These are phyloP conservation scores for Aspergillus tubingensis DNA, from an alignment of 2,329 filamentous ascomycete genomes.

Conservation along the genomic window DNA sequence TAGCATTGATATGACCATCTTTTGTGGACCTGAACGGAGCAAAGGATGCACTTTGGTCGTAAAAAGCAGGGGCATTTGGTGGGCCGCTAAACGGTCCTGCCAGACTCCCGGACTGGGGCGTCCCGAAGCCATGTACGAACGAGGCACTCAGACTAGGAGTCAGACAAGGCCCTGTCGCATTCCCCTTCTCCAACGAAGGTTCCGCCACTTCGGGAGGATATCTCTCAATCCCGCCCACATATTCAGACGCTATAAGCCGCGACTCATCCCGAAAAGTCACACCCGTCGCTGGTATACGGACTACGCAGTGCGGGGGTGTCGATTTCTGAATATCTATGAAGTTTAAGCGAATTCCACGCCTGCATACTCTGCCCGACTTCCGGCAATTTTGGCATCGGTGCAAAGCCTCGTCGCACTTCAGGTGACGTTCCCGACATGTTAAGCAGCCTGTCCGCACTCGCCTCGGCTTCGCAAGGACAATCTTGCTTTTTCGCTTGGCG, in stretches of 20 bases:
- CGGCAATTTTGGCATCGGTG: slow-evolving; percentile 75
- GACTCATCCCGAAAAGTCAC: slow-evolving; percentile 88
- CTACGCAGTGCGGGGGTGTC: slow-evolving; percentile 62
- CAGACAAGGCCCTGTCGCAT: slow-evolving; percentile 13
- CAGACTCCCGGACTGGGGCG: slow-evolving; percentile 36
- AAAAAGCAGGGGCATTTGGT: slow-evolving; percentile 29
- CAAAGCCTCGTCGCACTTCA: slow-evolving; percentile 82
- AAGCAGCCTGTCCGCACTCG: slow-evolving; percentile 86
- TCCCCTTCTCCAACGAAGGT: slow-evolving; percentile 24
- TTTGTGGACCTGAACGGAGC: slow-evolving; percentile 39
- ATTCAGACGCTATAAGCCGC: slow-evolving; percentile 84
- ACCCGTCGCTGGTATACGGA: slow-evolving; percentile 65
- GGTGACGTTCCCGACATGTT: slow-evolving; percentile 83
- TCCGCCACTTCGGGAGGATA: slow-evolving; percentile 63
- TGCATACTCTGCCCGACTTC: slow-evolving; percentile 83
- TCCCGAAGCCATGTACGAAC: slow-evolving; percentile 51
- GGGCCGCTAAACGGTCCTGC: slow-evolving; percentile 32
- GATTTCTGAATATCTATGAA: slow-evolving; percentile 84
- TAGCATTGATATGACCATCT: slow-evolving; percentile 43
- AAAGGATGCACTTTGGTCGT: slow-evolving; percentile 37
- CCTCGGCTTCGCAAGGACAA: slow-evolving; percentile 65
- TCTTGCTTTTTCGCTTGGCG: slow-evolving; percentile 28
- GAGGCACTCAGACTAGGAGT: slow-evolving; percentile 31
- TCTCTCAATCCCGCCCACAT: slow-evolving; percentile 72
- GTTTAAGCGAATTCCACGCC: slow-evolving; percentile 82